These are phyloP conservation scores for Phaseolus lunatus DNA, from an alignment of 306 rosid genomes.

Conservation along the genomic window DNA sequence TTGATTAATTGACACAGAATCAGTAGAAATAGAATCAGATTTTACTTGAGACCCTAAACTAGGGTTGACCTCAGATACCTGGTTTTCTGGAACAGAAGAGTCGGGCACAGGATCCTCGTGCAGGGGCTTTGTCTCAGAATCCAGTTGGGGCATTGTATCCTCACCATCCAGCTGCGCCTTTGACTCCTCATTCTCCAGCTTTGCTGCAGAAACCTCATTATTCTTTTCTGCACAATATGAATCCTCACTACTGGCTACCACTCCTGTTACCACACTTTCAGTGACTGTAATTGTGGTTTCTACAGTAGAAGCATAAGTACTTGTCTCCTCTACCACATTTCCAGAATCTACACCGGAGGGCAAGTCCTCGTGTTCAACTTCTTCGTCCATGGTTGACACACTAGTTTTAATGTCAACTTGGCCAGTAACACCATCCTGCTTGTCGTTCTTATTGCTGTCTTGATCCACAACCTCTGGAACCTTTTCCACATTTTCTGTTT, in stretches of 20 bases:
- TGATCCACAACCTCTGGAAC: constrained; percentile 40
- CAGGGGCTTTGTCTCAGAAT: constrained; percentile 63
- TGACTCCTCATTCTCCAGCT: constrained; percentile 55
- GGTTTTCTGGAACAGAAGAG: constrained; percentile 73
- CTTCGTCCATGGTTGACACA: constrained; percentile 46
- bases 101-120: constrained; percentile 56
- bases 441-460: constrained; percentile 42
- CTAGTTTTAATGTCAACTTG: constrained; percentile 52
- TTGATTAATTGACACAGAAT: constrained; percentile 98
- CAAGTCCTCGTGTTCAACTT: constrained; percentile 49
- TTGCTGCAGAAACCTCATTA: constrained; percentile 49
- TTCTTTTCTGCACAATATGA: constrained; percentile 51
- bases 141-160: constrained; percentile 57
- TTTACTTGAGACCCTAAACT: constrained; percentile 93
- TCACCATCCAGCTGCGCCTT: constrained; percentile 59
- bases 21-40: constrained; percentile 99
- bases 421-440: constrained; percentile 39
- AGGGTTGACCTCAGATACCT: constrained; percentile 99
- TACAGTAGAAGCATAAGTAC: constrained; percentile 42
- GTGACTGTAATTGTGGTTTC: constrained; percentile 52
- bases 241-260: constrained; percentile 49
- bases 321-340: constrained; percentile 49
- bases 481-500: constrained; percentile 37
- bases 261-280: constrained; percentile 57
- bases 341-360: constrained; percentile 48